Evolutionary conservation across 2,329 filamentous ascomycete species (phyloP).

Genomic region (Diatrype stigma): DNA sequence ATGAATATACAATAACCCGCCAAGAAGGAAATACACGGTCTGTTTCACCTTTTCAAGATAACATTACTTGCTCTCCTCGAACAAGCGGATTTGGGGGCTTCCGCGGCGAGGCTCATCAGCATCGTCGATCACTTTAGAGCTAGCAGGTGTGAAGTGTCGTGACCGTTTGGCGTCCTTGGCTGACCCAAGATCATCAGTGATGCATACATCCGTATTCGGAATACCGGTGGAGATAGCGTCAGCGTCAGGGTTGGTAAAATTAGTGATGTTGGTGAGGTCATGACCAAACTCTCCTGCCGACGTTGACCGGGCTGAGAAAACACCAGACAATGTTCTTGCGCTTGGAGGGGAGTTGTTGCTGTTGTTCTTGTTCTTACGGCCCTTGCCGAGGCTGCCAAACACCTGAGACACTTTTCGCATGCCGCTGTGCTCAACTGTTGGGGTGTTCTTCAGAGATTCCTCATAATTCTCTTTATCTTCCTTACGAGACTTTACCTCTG

Average conservation of each 20-base stretch:
- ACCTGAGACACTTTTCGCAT: constrained; percentile 38
- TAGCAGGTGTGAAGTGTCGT: constrained; percentile 43
- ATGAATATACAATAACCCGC: background rate
- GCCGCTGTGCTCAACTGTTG: constrained; percentile 27
- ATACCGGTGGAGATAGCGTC: constrained; percentile 12
- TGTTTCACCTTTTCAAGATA: background rate
- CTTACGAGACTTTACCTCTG: constrained; percentile 41
- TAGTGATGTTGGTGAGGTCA: constrained; percentile 24
- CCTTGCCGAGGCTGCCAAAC: constrained; percentile 25
- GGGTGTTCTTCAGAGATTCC: constrained; percentile 14
- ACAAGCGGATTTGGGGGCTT: constrained; percentile 27
- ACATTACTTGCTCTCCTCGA: constrained; percentile 14
- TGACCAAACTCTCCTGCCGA: constrained; percentile 28
- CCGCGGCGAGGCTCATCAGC: constrained; percentile 40
- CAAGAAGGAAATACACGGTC: background rate
- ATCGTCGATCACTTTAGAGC: constrained; percentile 42
- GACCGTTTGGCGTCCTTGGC: constrained; percentile 42
- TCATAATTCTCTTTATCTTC: constrained; percentile 33
- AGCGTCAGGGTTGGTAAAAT: constrained; percentile 14
- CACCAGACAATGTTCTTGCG: constrained; percentile 25
- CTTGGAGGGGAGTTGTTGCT: constrained; percentile 25
- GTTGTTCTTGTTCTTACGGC: constrained; percentile 14
- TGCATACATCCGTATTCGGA: constrained; percentile 7
- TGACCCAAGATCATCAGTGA: constrained; percentile 9
- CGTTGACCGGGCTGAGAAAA: constrained; percentile 22